Conservation (phyloP, 306 rosid genomes). For the Castanopsis chinensis region DNA sequence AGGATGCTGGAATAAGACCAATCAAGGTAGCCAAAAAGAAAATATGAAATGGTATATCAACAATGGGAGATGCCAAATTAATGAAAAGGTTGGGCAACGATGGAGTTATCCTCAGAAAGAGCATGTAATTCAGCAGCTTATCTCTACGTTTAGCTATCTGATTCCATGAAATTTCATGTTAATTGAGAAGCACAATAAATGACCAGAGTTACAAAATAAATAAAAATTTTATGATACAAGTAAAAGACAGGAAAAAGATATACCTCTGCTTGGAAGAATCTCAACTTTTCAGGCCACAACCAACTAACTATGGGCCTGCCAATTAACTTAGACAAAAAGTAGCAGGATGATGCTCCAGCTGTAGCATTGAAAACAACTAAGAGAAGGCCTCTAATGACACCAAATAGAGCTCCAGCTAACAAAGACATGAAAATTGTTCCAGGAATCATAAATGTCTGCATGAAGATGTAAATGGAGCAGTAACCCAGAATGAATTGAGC, state of each 20-base stretch:
- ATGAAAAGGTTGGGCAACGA: conserved; percentile 93
- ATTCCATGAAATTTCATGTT: conserved; percentile 4
- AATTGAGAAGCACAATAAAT: background rate
- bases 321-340: conserved; percentile 83
- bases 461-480: conserved; percentile 93
- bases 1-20: conserved; percentile 88
- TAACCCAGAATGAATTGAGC: conserved; percentile 83
- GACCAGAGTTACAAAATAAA: background rate
- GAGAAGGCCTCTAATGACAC: conserved; percentile 67
- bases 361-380: conserved; percentile 89
- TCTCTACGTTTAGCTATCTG: conserved; percentile 91
- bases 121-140: conserved; percentile 95
- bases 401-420: conserved; percentile 97
- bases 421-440: conserved; percentile 96
- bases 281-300: conserved; percentile 90
- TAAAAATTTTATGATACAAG: background rate
- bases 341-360: conserved; percentile 91
- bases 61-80: conserved; percentile 98
- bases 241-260: background rate
- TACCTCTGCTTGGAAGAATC: conserved; percentile 94
- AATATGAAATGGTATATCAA: conserved; percentile 86
- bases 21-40: conserved; percentile 84
- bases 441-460: conserved; percentile 99
- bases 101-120: conserved; percentile 93
- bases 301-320: conserved; percentile 87